Conservation (phyloP, 192 early-diverging fungal species). For the Backusella circina region DNA sequence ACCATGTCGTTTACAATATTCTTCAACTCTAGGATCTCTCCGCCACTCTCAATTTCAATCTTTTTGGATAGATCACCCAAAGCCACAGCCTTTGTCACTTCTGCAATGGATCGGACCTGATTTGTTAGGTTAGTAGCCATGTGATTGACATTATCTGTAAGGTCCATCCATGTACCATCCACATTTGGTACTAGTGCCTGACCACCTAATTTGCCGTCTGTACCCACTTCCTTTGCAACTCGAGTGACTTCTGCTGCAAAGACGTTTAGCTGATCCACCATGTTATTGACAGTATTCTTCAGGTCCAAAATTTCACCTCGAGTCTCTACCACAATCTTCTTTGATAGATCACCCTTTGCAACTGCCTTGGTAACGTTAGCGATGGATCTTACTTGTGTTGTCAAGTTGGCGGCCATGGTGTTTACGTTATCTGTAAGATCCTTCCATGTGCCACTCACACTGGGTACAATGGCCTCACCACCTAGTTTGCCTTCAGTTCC, state of each 20-base stretch:
- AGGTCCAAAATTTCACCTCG: slow-evolving; percentile 68
- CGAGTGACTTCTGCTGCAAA: slow-evolving; percentile 58
- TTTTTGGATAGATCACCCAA: slow-evolving; percentile 46
- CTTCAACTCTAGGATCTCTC: slow-evolving; percentile 55
- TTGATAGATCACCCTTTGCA: slow-evolving; percentile 53
- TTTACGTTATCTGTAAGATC: slow-evolving; percentile 73
- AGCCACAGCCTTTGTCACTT: slow-evolving; percentile 49
- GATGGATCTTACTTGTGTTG: slow-evolving; percentile 67
- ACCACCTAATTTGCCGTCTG: slow-evolving; percentile 55
- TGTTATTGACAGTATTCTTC: slow-evolving; percentile 80
- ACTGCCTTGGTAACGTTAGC: slow-evolving; percentile 59
- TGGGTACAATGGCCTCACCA: slow-evolving; percentile 67
- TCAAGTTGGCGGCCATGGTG: slow-evolving; percentile 59
- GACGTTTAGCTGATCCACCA: slow-evolving; percentile 64
- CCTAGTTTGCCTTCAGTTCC: slow-evolving; percentile 75
- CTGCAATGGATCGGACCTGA: slow-evolving; percentile 52
- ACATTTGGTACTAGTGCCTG: slow-evolving; percentile 55
- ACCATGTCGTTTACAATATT: slow-evolving; percentile 52
- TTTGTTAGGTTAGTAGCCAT: slow-evolving; percentile 59
- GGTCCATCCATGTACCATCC: slow-evolving; percentile 61
- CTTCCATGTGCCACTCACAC: slow-evolving; percentile 74
- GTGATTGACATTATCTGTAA: slow-evolving; percentile 63
- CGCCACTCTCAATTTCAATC: slow-evolving; percentile 45
- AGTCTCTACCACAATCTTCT: slow-evolving; percentile 59
- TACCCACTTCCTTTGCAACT: slow-evolving; percentile 65